Base-by-base conservation (phyloP, 2,329 filamentous ascomycete species). In the Nemania abortiva region DNA sequence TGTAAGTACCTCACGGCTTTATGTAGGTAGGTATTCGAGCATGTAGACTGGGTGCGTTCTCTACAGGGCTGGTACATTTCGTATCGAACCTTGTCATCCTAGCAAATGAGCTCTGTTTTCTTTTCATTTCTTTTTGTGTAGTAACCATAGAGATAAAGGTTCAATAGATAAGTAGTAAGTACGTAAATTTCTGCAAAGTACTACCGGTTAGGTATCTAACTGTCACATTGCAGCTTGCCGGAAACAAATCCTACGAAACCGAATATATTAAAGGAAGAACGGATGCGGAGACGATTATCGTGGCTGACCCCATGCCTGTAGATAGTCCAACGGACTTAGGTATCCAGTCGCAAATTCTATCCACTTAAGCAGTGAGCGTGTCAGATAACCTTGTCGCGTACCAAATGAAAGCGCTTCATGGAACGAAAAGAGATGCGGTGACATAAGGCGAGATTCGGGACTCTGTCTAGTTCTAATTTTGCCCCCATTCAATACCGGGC, bases 321-420 rank as follows among this genome's bases (percentile, higher is more conserved):
- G 27, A 24, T 49, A 47, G 37, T 49, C 34, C 15, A n/a, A 55
- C 29, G 9, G 49, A 39, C 24, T 15, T 54, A 9, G 22, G 29
- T 61, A 45, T 63, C 34, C 58, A 57, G 50, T 57, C 52, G 34
- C 42, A 24, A 57, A 52, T 62, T 52, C 37, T 39, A 61, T 60
- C 49, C 13, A 47, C n/a, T 20, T 20, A 20, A 13, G 24, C 31
- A 10, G 15, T 20, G 49, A 18, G 37, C 20, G 27, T 24, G 34
- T 53, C 47, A 27, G 54, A 65, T 63, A 6, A 24, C 22, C 27
- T 29, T 39, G 27, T 55, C 20, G 4, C 27, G 20, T 65, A 54
- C 31, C 57, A 39, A 47, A 55, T 55, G 27, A 56, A 29, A 27
- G n/a, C 34, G 6, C 49, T 37, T 47, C 2, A 22, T 31, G 50